Base-by-base conservation (phyloP, 805 yeast genomes). In the Diddensiella transvaalensis region DNA sequence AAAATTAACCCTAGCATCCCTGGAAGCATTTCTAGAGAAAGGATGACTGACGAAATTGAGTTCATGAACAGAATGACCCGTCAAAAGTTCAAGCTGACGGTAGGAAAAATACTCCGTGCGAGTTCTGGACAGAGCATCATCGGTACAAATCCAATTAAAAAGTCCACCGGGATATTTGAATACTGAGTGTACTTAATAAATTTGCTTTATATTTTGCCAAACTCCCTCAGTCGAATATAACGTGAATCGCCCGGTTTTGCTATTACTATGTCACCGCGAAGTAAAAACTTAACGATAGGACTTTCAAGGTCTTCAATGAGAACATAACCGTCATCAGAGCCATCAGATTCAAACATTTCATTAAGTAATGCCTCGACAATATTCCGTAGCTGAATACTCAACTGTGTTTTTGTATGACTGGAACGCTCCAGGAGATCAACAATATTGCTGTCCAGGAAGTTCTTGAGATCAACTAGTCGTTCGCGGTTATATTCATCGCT, bases 141-240 rank as follows among this genome's bases (percentile, higher is more conserved):
- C 32, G 32, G 32, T 13, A 26, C 8, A 8, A 26, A 26, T 13
- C 8, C 32, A 26, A 26, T 13, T 13, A 26, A 26, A 13, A 8
- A 26, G 32, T 26, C 32, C 8, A 8, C 8, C 13, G 13, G 8
- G 11, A 8, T 26, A 26, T 26, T 8, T 8, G 13, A 26, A 13
- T 13, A 26, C 13, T 26, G 8, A 8, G 13, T 8, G 32, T 26
- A 26, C 11, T 26, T 8, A 26, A 8, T 26, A 26, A n/a, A n/a
- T n/a, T n/a, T n/a, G n/a, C n/a, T n/a, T n/a, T n/a, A n/a, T n/a
- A n/a, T n/a, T 44, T 10, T 26, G 3, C 59, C 59, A 22, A 50
- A 55, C 24, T 50, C 53, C 15, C 59, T 40, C 18, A 55, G 51
- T 29, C 45, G 40, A n/a, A 55, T 48, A 17, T 22, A 36, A 4